A percentile compares a stretch with the other conserved stretches of the same genome.
Conservation (phyloP, 805 yeast species). For the Torulaspora franciscae region DNA sequence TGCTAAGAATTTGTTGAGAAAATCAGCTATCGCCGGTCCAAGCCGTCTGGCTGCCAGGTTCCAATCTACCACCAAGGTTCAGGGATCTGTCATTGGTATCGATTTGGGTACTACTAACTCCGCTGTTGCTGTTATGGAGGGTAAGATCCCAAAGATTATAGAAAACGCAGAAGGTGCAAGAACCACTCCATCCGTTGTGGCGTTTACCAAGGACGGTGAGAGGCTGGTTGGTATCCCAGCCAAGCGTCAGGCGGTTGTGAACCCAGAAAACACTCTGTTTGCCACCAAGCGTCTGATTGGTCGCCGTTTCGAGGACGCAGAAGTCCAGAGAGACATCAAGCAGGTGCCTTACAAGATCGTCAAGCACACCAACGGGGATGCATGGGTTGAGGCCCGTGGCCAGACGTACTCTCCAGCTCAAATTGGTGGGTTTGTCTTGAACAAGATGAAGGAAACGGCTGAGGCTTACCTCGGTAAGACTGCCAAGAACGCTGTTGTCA, state of each 20-base stretch:
- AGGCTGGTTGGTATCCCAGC: slow-evolving; percentile 92
- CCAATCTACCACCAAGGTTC: slow-evolving; percentile 35
- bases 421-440: slow-evolving; percentile 87
- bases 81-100: slow-evolving; percentile 62
- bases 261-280: slow-evolving; percentile 88
- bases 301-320: slow-evolving; percentile 81
- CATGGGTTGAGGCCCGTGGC: slow-evolving; percentile 91
- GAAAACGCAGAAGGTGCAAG: slow-evolving; percentile 81
- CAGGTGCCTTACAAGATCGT: slow-evolving; percentile 89
- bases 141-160: slow-evolving; percentile 60
- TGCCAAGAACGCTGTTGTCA: slow-evolving; percentile 82
- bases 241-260: slow-evolving; percentile 91
- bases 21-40: slow-evolving; percentile 14
- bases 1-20: slow-evolving; percentile 26
- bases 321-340: slow-evolving; percentile 83
- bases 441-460: slow-evolving; percentile 98
- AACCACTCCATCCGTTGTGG: slow-evolving; percentile 92
- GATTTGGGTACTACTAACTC: slow-evolving; percentile 87
- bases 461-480: slow-evolving; percentile 85
- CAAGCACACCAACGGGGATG: slow-evolving; percentile 89
- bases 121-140: slow-evolving; percentile 78
- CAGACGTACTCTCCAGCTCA: slow-evolving; percentile 90
- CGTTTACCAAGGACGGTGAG: slow-evolving; percentile 88
- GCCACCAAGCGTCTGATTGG: slow-evolving; percentile 96
- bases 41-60: slow-evolving; percentile 32